Conservation (phyloP, 2,329 filamentous ascomycete species). For the Aspergillus sp. region DNA sequence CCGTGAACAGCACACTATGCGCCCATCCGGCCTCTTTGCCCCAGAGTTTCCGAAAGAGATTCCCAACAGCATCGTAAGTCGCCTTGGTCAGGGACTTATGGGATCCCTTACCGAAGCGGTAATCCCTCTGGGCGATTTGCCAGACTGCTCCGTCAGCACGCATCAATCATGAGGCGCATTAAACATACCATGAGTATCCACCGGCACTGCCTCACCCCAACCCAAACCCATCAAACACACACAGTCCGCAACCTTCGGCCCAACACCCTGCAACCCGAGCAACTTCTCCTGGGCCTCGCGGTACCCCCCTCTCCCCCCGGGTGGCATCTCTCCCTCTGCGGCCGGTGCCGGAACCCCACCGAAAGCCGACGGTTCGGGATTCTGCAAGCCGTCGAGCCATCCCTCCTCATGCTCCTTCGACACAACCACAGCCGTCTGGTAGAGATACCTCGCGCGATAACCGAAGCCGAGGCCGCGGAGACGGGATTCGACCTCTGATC, state of each 20-base stretch:
- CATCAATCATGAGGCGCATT: too few relatives aligned
- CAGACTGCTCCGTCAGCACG: slow-evolving; percentile 54
- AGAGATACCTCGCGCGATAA: slow-evolving; percentile 87
- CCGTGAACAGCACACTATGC: slow-evolving; percentile 92
- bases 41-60: slow-evolving; percentile 84
- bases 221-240: slow-evolving; percentile 93
- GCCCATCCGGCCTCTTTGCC: slow-evolving; percentile 94
- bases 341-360: slow-evolving; percentile 37
- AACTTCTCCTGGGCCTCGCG: slow-evolving; percentile 71
- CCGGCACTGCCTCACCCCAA: slow-evolving; percentile 89
- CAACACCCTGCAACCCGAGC: slow-evolving; percentile 73
- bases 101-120: slow-evolving; percentile 77
- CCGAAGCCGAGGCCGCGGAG: slow-evolving; percentile 82
- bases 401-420: slow-evolving; percentile 54
- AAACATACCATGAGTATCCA: slow-evolving; percentile 73
- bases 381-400: slow-evolving; percentile 72
- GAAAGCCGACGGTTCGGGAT: slow-evolving; percentile 61
- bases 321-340: slow-evolving; percentile 40
- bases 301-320: slow-evolving; percentile 56
- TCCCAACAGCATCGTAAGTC: slow-evolving; percentile 81
- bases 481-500: slow-evolving; percentile 64
- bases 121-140: slow-evolving; percentile 95
- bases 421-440: slow-evolving; percentile 71
- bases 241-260: slow-evolving; percentile 94
- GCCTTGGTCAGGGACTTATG: slow-evolving; percentile 77